These are phyloP conservation scores for Cyclotella kingstonii DNA, from an alignment of 108 stramenopile species.

Conservation along the genomic window DNA sequence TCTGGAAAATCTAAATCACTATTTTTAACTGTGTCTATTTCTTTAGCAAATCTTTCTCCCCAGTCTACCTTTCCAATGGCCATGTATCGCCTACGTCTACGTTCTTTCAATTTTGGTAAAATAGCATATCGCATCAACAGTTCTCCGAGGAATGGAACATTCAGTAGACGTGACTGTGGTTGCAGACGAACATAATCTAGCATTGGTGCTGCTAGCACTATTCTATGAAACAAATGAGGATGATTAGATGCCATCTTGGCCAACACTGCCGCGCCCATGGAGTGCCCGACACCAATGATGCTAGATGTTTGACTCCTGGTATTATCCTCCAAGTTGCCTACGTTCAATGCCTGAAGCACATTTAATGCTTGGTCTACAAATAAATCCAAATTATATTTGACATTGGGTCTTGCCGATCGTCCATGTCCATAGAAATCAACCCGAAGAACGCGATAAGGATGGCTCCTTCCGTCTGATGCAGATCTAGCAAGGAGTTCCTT, in stretches of 20 bases:
- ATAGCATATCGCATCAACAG: conserved; percentile 10
- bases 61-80: conserved; percentile 10
- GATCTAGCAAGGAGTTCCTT: background rate
- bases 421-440: conserved; percentile 27
- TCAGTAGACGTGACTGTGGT: conserved; percentile 9
- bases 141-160: conserved; percentile 14
- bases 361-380: conserved; percentile 9
- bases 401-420: conserved; percentile 13
- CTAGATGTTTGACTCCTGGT: background rate
- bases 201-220: conserved; percentile 15
- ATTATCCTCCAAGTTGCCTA: background rate
- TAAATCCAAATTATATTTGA: conserved; percentile 8
- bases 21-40: background rate
- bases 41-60: conserved; percentile 5
- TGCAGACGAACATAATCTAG: conserved; percentile 14
- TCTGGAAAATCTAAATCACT: conserved; percentile 10
- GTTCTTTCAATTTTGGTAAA: conserved; percentile 12
- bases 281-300: conserved; percentile 15
- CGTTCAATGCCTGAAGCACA: background rate
- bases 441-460: background rate
- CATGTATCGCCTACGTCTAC: conserved; percentile 7
- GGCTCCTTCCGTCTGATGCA: background rate
- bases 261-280: conserved; percentile 15
- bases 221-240: background rate
- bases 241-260: conserved; percentile 7